Percentiles rank a stretch among this genome's conserved stretches.
These are phyloP conservation scores for Rhizophagus prolifer DNA, from an alignment of 192 early-diverging fungal species.

Conservation along the genomic window DNA sequence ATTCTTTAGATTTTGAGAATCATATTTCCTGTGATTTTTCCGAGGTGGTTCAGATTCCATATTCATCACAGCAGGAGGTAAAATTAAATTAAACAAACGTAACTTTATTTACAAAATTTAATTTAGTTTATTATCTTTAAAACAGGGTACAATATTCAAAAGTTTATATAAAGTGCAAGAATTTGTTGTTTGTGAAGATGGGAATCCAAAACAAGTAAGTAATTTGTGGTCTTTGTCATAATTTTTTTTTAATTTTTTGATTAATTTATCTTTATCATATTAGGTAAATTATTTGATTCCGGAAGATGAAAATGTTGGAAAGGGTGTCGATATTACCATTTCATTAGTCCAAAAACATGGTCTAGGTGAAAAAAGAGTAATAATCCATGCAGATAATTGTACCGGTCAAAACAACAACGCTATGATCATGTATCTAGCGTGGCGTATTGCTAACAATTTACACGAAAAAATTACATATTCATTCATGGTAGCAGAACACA, in stretches of 20 bases:
- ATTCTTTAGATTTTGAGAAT: neutral
- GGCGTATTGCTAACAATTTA: neutral
- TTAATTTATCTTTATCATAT: neutral
- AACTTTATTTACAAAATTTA: too few species aligned
- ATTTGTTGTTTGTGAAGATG: neutral
- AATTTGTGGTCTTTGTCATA: neutral
- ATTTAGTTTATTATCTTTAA: too few species aligned
- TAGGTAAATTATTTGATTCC: conserved; percentile 6
- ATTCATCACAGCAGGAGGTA: neutral
- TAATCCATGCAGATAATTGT: neutral
- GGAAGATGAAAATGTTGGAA: neutral
- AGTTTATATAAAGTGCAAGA: neutral
- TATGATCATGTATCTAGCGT: neutral
- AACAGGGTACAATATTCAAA: neutral
- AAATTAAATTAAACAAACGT: too few species aligned
- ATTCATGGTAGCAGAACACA: neutral
- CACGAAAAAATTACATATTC: neutral
- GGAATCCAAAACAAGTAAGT: neutral
- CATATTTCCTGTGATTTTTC: neutral
- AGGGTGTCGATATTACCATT: neutral
- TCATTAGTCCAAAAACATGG: neutral
- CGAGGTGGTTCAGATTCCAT: neutral
- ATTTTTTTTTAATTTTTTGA: neutral
- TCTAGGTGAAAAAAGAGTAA: neutral
- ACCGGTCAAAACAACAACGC: neutral